A percentile compares a stretch with the other conserved stretches of the same genome.
Evolutionary conservation across 148 eudicot species (phyloP).

Genomic region (Euryodendron excelsum): DNA sequence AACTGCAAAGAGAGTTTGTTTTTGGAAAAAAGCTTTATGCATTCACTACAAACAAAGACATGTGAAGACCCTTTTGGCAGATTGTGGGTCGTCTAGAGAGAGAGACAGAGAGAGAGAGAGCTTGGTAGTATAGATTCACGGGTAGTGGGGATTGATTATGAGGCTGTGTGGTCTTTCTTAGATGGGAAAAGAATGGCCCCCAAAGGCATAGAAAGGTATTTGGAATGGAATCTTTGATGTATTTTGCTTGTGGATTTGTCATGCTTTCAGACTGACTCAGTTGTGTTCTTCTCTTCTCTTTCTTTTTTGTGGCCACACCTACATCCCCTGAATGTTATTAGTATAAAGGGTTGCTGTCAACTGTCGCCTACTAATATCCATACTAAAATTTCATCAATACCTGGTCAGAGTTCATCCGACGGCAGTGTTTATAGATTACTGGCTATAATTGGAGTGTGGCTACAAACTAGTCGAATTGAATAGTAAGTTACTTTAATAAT

Average conservation of each 20-base stretch:
- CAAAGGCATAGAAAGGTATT: constrained; percentile 1
- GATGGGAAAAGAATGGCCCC: neutral
- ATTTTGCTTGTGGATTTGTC: neutral
- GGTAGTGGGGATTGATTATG: neutral
- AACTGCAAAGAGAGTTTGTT: constrained; percentile 26
- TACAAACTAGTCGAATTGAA: too few relatives aligned
- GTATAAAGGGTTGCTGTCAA: neutral
- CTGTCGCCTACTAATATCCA: neutral
- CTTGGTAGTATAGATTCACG: constrained; percentile 3
- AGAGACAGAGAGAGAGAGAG: constrained; percentile 12
- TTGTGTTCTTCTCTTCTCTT: neutral
- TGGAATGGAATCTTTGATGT: constrained; percentile 1
- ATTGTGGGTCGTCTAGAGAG: constrained; percentile 13
- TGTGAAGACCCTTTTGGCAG: constrained; percentile 44
- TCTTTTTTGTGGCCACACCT: neutral
- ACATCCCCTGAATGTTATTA: constrained; percentile 1
- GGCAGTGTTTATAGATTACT: too few relatives aligned
- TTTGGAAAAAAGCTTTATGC: constrained; percentile 13
- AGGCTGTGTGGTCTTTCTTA: neutral
- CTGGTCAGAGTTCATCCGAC: too few relatives aligned
- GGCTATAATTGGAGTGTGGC: too few relatives aligned
- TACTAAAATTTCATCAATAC: too few relatives aligned
- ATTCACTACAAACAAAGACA: constrained; percentile 45
- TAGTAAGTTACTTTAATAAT: too few relatives aligned
- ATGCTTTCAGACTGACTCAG: neutral